Conservation (phyloP, 805 yeast genomes). For the Candida ponderosae region DNA sequence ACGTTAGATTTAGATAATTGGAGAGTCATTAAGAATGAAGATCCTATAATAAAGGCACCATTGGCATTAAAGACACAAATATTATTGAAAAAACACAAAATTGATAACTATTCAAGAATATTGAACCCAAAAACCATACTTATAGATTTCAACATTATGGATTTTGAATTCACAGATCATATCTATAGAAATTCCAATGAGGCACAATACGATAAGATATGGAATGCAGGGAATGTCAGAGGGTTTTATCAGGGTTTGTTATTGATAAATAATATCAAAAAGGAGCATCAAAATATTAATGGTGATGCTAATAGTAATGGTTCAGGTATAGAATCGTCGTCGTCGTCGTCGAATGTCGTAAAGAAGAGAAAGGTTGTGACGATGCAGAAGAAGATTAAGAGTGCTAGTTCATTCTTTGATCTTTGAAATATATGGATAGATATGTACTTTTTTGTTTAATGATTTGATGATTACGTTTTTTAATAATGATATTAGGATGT, state of each 20-base stretch:
- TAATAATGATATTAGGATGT: no score
- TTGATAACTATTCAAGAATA: conserved; percentile 1
- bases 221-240: conserved; percentile 11
- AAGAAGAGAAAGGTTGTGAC: conserved; percentile 4
- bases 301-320: no score
- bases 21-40: conserved; percentile 5
- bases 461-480: no score
- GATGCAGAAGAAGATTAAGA: conserved; percentile 2
- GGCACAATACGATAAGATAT: conserved; percentile 8
- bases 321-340: no score
- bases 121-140: conserved; percentile 1
- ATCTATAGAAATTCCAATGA: neutral
- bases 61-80: conserved; percentile 15
- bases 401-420: conserved; percentile 14
- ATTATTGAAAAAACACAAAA: conserved; percentile 4
- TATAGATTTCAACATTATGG: conserved; percentile 14
- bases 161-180: conserved; percentile 4
- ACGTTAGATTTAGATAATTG: conserved; percentile 11
- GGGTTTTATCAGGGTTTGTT: conserved; percentile 9
- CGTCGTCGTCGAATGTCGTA: no score
- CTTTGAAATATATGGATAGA: conserved; percentile 1
- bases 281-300: no score
- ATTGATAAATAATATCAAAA: neutral
- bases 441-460: no score
- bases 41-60: conserved; percentile 4